Evolutionary conservation across 495 filamentous ascomycete species (phyloP).

Genomic region (Zalerion maritima): DNA sequence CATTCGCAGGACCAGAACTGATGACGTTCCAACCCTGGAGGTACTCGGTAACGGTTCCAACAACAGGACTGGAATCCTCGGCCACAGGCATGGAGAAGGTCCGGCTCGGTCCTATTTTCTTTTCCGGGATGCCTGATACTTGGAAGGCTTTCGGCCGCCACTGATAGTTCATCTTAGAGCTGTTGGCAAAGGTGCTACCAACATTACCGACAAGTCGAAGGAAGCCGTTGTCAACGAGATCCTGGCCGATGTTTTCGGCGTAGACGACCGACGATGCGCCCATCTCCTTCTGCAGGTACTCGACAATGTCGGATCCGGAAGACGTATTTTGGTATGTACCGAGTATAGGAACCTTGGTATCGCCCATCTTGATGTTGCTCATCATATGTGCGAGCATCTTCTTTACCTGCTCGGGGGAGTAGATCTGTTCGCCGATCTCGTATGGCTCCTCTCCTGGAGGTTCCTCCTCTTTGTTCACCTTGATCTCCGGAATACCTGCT

Average conservation of each 20-base stretch:
- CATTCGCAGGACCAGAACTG: constrained; percentile 69
- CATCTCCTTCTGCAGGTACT: constrained; percentile 85
- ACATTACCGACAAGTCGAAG: constrained; percentile 85
- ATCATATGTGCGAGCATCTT: constrained; percentile 80
- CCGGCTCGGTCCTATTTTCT: constrained; percentile 56
- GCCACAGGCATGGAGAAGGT: constrained; percentile 47
- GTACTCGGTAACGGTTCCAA: constrained; percentile 72
- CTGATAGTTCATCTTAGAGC: constrained; percentile 91
- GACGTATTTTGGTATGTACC: constrained; percentile 90
- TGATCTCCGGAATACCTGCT: constrained; percentile 40
- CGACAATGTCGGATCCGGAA: constrained; percentile 79
- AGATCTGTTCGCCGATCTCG: constrained; percentile 81
- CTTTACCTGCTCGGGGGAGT: constrained; percentile 72
- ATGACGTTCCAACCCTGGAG: constrained; percentile 83
- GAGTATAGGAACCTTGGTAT: constrained; percentile 87
- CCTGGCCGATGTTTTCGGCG: constrained; percentile 86
- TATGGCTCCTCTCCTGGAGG: constrained; percentile 49
- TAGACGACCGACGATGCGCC: constrained; percentile 69
- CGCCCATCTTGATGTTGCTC: constrained; percentile 68
- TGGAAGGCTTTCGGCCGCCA: constrained; percentile 91
- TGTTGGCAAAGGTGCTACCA: constrained; percentile 91
- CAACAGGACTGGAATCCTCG: constrained; percentile 55
- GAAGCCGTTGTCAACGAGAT: constrained; percentile 75
- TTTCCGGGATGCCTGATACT: constrained; percentile 71
- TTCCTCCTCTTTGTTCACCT: constrained; percentile 35